Conservation (phyloP, 805 yeast species). For the Monosporozyma unispora region DNA sequence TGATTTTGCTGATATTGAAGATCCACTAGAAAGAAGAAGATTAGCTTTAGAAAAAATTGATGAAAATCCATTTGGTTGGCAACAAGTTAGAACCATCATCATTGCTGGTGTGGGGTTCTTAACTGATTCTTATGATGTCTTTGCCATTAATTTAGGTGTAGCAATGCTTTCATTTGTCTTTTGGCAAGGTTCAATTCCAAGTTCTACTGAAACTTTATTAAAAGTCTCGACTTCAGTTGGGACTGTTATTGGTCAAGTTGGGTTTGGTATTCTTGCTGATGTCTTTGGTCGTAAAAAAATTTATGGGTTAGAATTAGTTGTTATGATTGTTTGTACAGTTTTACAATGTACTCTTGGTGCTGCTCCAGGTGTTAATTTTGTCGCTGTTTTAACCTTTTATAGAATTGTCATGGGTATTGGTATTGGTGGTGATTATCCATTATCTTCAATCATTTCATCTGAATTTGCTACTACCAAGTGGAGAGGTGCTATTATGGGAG, state of each 20-base stretch:
- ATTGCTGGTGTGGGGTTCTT: constrained; percentile 92
- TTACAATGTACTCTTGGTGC: constrained; percentile 67
- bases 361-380: constrained; percentile 63
- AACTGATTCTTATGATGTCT: constrained; percentile 88
- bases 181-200: constrained; percentile 58
- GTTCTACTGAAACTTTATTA: constrained; percentile 63
- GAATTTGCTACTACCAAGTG: constrained; percentile 90
- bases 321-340: constrained; percentile 73
- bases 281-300: constrained; percentile 75
- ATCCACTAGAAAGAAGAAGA: constrained; percentile 79
- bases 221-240: constrained; percentile 91
- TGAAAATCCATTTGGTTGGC: constrained; percentile 72
- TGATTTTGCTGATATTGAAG: constrained; percentile 73
- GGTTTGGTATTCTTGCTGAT: constrained; percentile 80
- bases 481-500: constrained; percentile 98
- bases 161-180: constrained; percentile 70
- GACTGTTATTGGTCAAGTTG: constrained; percentile 83
- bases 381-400: constrained; percentile 64
- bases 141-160: constrained; percentile 77
- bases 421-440: constrained; percentile 95
- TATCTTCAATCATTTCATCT: constrained; percentile 86
- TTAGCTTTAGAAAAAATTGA: constrained; percentile 78
- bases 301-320: constrained; percentile 78
- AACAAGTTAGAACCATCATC: constrained; percentile 69
- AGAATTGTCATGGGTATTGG: constrained; percentile 92